A percentile compares a stretch with the other conserved stretches of the same genome.
These are phyloP conservation scores for Spongispora temasekensis DNA, from an alignment of 1,284 basidiomycete genomes.

Conservation along the genomic window DNA sequence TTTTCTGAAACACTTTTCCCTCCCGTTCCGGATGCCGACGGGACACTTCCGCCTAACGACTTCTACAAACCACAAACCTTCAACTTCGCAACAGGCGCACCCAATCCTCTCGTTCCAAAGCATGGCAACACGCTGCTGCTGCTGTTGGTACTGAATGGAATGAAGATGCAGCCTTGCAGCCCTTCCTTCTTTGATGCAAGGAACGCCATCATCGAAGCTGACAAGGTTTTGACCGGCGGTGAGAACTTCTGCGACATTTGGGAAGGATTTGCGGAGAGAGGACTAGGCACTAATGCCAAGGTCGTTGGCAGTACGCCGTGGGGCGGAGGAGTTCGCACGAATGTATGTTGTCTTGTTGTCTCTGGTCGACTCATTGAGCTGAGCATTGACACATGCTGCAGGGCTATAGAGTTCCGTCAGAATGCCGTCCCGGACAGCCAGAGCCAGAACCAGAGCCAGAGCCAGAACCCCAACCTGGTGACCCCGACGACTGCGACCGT, in stretches of 20 bases:
- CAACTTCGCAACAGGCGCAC: slow-evolving; percentile 38
- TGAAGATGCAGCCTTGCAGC: slow-evolving; percentile 94
- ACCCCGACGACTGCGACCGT: slow-evolving; percentile 34
- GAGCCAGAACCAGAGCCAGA: slow-evolving; percentile 28
- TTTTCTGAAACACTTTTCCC: slow-evolving; percentile 82
- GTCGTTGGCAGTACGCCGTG: slow-evolving; percentile 85
- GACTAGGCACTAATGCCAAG: slow-evolving; percentile 76
- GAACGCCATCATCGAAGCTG: slow-evolving; percentile 93
- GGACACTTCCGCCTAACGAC: slow-evolving; percentile 61
- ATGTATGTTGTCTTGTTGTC: slow-evolving; percentile 44
- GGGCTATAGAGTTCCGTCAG: slow-evolving; percentile 31
- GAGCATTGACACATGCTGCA: slow-evolving; percentile 9
- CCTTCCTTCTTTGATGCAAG: slow-evolving; percentile 92
- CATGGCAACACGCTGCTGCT: slow-evolving; percentile 89
- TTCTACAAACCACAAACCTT: slow-evolving; percentile 66
- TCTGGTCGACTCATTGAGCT: not conserved
- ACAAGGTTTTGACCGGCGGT: slow-evolving; percentile 86
- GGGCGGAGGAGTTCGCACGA: slow-evolving; percentile 82
- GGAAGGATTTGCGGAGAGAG: slow-evolving; percentile 82
- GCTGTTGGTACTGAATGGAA: slow-evolving; percentile 87
- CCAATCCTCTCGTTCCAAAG: slow-evolving; percentile 76
- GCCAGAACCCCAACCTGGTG: slow-evolving; percentile 32
- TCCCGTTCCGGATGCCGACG: slow-evolving; percentile 62
- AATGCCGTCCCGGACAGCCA: slow-evolving; percentile 29
- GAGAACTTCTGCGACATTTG: slow-evolving; percentile 92